Base-by-base conservation (phyloP, 192 early-diverging fungal genomes). In the Podila epicladia region DNA sequence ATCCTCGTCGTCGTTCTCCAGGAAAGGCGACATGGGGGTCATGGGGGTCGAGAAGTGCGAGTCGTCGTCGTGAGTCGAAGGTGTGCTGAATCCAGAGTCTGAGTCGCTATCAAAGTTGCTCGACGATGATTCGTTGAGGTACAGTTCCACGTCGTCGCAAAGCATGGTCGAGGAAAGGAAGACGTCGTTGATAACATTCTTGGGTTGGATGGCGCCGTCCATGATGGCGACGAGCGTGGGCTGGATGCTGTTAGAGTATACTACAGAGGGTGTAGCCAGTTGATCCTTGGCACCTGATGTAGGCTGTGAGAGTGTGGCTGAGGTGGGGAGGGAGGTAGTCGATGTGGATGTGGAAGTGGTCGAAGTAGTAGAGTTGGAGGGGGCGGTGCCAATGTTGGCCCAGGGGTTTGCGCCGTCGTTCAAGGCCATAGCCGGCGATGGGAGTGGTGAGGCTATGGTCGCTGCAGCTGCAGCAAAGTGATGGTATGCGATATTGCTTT, bases 181-280 rank as follows among this genome's bases (percentile, higher is more conserved):
- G 62, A 80, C 77, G 58, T 80, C 77, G 62, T 80, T 80, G 77
- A 80, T 80, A 62, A 80, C 77, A 59, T 73, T 73, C 71, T 80
- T 80, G 59, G 77, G 66, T 26, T 80, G 77, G 51, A 49, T 64
- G 59, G 37, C 58, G 49, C 77, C 71, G 24, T 80, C 77, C 53
- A 73, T 32, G 22, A 55, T 24, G 53, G 53, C 68, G 62, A 71
- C 67, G 55, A 80, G 72, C 19, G 58, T 65, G 41, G 77, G 77
- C 13, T 80, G 77, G 5, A 71, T 64, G 50, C 33, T 73, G 45
- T 73, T 73, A 2, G 76, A 79, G 55, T 79, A 79, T 72, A 79
- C 75, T 57, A 79, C 75, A 68, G 75, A 51, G 53, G 75, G 75
- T 24, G 75, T 67, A 26, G 69, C 58, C 28, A 79, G 53, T 26